Conservation (phyloP, 352 stramenopile species). For the Globisporangium acanthophoron region DNA sequence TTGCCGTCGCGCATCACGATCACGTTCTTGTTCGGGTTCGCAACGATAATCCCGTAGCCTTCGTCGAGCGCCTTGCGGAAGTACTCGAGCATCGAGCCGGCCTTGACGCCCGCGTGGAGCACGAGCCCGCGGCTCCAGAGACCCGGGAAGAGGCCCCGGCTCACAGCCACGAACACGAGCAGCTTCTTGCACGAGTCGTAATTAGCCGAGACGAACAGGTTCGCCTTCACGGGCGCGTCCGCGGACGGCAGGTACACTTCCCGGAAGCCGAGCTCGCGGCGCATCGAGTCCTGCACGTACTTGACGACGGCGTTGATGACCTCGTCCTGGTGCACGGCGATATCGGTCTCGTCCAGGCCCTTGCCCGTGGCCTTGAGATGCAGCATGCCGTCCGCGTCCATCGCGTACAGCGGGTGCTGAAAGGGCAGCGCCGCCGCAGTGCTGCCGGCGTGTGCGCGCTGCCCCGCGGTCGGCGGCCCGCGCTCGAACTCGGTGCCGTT, state of each 20-base stretch:
- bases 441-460: conserved; percentile 3
- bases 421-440: conserved; percentile 43
- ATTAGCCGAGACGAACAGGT: conserved; percentile 80
- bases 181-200: conserved; percentile 78
- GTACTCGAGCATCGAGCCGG: conserved; percentile 86
- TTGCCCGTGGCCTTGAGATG: conserved; percentile 82
- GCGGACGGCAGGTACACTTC: conserved; percentile 69
- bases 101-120: conserved; percentile 82
- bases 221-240: conserved; percentile 72
- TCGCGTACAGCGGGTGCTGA: conserved; percentile 73
- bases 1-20: conserved; percentile 79
- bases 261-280: conserved; percentile 65
- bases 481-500: conserved; percentile 19
- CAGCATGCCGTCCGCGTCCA: conserved; percentile 83
- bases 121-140: conserved; percentile 84
- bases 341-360: conserved; percentile 72
- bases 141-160: conserved; percentile 70
- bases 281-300: conserved; percentile 86
- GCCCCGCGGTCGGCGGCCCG: neutral
- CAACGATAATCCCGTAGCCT: conserved; percentile 83
- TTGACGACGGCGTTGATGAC: conserved; percentile 84
- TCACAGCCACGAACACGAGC: conserved; percentile 83
- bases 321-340: conserved; percentile 85
- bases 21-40: conserved; percentile 89
- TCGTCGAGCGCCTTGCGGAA: conserved; percentile 85